Base-by-base conservation (phyloP, 2,329 filamentous ascomycete genomes). In the Fonsecaea monophora region DNA sequence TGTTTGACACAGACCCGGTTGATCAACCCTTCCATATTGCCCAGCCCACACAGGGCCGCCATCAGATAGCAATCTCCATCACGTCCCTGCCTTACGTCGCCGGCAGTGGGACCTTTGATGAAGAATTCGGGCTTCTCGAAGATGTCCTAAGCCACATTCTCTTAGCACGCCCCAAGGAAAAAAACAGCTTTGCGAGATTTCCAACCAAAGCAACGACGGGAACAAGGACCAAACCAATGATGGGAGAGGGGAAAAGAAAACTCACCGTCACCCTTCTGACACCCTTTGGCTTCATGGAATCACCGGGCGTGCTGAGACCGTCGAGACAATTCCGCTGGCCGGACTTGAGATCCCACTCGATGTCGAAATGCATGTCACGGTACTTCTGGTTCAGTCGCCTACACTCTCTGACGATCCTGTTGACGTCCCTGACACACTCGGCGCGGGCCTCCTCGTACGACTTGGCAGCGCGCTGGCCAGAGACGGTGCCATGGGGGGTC, bases 51-150 rank as follows among this genome's bases (percentile, higher is more conserved):
- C 50, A 96, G 78, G 0, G 91, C 90, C 6, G 92, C 90, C 81
- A 96, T 88, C 65, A 95, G 86, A 92, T 92, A 96, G 77, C 92
- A 96, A 75, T 96, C 91, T 1, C 92, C 92, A 69, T 90, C 87
- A 8, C 86, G 84, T 1, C 92, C 92, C 76, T 95, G 92, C 37
- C 90, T 86, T 21, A 96, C 89, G 77, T 96, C 92, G 70, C 89
- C 90, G 18, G 90, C 89, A 8, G 87, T 89, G 1, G 91, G 89
- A 0, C 90, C 90, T 70, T 94, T 90, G 68, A 92, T 87, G 74
- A 87, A 95, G 76, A 96, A 95, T 68, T 85, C 82, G 1, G 92
- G 91, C 0, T 86, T 82, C 58, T 92, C 90, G 70, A 94, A 95
- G 30, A 94, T 90, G 73, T 94, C 90, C 79, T 92, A 82, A 18